Evolutionary conservation across 2,329 filamentous ascomycete genomes (phyloP).

Genomic region (Fusarium sp.): DNA sequence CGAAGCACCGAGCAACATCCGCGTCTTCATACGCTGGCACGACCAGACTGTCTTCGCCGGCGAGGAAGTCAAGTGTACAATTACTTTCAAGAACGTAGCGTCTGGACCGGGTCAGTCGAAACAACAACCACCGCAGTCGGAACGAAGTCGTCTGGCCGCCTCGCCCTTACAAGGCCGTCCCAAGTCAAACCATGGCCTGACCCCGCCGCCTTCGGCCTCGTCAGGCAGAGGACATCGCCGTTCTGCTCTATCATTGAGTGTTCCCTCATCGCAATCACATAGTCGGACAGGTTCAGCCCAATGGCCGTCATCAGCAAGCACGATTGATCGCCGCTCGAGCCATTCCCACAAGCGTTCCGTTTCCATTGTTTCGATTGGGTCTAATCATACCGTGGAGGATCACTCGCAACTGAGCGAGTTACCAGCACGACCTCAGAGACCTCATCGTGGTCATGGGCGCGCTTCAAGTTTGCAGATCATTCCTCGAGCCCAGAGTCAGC

Average conservation of each 20-base stretch:
- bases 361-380: slow-evolving; percentile 83
- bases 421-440: slow-evolving; percentile 59
- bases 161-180: slow-evolving; percentile 58
- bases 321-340: slow-evolving; percentile 51
- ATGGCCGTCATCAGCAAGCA: slow-evolving; percentile 54
- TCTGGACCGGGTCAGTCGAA: slow-evolving; percentile 54
- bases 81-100: slow-evolving; percentile 92
- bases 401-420: slow-evolving; percentile 57
- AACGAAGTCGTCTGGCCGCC: slow-evolving; percentile 53
- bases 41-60: slow-evolving; percentile 95
- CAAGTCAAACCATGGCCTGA: slow-evolving; percentile 58
- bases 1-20: slow-evolving; percentile 75
- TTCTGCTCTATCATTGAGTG: slow-evolving; percentile 73
- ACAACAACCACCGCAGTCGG: slow-evolving; percentile 40
- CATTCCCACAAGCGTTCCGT: slow-evolving; percentile 79
- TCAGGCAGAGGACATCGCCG: slow-evolving; percentile 67
- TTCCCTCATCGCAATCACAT: slow-evolving; percentile 58
- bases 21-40: slow-evolving; percentile 95
- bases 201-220: slow-evolving; percentile 56
- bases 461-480: slow-evolving; percentile 84
- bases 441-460: slow-evolving; percentile 74
- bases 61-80: slow-evolving; percentile 93
- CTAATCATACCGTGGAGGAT: slow-evolving; percentile 62
- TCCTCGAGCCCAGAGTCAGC: slow-evolving; percentile 55
- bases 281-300: slow-evolving; percentile 60